Evolutionary conservation across 2,329 filamentous ascomycete species (phyloP), one percentile per base, ranked within the genome.

Genomic region (Parafenestella ontariensis): DNA sequence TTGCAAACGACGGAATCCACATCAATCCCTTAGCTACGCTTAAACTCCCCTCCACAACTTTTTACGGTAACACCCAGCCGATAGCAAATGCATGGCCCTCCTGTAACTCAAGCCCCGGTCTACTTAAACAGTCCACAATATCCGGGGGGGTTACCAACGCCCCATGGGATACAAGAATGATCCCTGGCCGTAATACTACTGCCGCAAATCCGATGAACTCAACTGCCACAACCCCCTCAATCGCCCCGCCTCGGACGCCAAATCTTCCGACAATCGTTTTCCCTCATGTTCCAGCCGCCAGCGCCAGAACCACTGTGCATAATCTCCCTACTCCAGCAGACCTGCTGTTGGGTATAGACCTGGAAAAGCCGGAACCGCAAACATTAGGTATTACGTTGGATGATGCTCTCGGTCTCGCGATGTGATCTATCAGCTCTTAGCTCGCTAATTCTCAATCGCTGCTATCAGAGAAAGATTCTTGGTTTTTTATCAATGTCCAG

Each of bases 291-390:
- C 71, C 69, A 6, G 61, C 46, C 3, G 56, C 66, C 5, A 69
- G 68, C 41, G 68, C 70, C 1, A 53, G 68, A 28, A 63, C 49
- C 13, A 59, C 66, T 3, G 56, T 67, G 47, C 67, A 70, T 43
- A 73, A 72, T 47, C 52, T 75, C 2, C 71, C 72, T 3, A 63
- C 65, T n/a, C 71, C 72, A 2, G 64, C 72, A 2, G 68, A 75
- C 43, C 57, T 75, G 4, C 54, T 75, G 3, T 69, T 67, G 21
- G 68, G 66, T 10, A 49, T 70, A 11, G 62, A 66, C 18, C 1
- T 60, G 24, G 69, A 70, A 40, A 45, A 49, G 36, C 26, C 40
- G 41, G 44, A 44, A 17, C 13, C 41, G 11, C 51, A 52, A 18
- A 11, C 46, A 13, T 26, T 34, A 2, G 44, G 49, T 7, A 53